Evolutionary conservation across 768 basidiomycete species (phyloP).

Genomic region (Psilocybe sp.): DNA sequence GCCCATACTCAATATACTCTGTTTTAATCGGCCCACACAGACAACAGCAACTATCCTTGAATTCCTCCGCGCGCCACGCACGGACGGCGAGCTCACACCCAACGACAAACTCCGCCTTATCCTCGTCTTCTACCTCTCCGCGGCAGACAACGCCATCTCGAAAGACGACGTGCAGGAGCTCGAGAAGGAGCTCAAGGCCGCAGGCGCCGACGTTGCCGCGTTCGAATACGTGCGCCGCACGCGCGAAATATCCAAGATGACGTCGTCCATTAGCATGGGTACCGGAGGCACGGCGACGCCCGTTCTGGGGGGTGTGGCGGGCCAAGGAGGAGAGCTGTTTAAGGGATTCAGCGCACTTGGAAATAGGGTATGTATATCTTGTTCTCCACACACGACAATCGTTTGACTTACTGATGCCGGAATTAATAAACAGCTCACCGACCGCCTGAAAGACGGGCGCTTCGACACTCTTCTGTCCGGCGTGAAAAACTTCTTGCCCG

Average conservation of each 20-base stretch:
- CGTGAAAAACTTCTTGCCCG: conserved; percentile 96
- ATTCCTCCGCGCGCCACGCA: conserved; percentile 71
- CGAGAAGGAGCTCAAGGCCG: conserved; percentile 80
- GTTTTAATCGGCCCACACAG: conserved; percentile 32
- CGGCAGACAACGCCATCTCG: conserved; percentile 72
- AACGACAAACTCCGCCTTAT: conserved; percentile 91
- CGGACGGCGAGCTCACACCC: conserved; percentile 63
- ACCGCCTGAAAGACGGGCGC: conserved; percentile 92
- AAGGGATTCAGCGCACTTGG: conserved; percentile 92
- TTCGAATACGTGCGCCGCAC: conserved; percentile 93
- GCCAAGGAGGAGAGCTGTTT: conserved; percentile 84
- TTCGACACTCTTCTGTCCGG: conserved; percentile 95
- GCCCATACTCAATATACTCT: neutral
- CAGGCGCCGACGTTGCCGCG: conserved; percentile 76
- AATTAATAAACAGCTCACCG: conserved; percentile 65
- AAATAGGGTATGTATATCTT: conserved; percentile 60
- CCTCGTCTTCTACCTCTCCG: conserved; percentile 92
- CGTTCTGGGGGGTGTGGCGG: conserved; percentile 51
- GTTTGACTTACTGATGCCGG: neutral
- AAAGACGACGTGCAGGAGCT: conserved; percentile 89
- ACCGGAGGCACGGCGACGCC: conserved; percentile 67
- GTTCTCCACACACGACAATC: neutral
- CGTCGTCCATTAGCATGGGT: conserved; percentile 54
- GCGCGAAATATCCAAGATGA: conserved; percentile 92
- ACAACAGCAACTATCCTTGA: conserved; percentile 81